Evolutionary conservation across 2,329 filamentous ascomycete genomes (phyloP).

Genomic region (Sordariomycetes sp.): DNA sequence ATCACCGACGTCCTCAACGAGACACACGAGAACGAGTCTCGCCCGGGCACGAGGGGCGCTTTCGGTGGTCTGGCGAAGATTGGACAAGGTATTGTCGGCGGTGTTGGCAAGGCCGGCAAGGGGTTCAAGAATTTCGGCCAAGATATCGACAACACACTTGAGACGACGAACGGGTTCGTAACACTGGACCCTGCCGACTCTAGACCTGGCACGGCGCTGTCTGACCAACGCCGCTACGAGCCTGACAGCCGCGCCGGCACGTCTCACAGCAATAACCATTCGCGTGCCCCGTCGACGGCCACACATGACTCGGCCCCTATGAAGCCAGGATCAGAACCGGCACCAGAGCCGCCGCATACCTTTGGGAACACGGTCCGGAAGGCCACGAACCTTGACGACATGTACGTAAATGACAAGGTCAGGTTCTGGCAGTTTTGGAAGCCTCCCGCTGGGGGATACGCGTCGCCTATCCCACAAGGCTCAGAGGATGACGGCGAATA

Average conservation of each 20-base stretch:
- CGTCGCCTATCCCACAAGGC: constrained; percentile 47
- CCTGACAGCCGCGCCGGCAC: neutral
- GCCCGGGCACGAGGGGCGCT: constrained; percentile 10
- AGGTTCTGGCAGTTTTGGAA: constrained; percentile 55
- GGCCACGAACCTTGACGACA: constrained; percentile 31
- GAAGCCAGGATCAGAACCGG: neutral
- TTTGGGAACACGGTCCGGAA: constrained; percentile 39
- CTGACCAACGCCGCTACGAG: neutral
- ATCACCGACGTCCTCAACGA: constrained; percentile 31
- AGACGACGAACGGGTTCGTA: constrained; percentile 41
- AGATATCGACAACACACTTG: constrained; percentile 37
- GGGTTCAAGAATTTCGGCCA: constrained; percentile 32
- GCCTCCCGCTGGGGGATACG: constrained; percentile 44
- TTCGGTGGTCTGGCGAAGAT: constrained; percentile 21
- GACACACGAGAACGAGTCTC: constrained; percentile 5
- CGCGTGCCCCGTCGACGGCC: neutral
- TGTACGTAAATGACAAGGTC: constrained; percentile 29
- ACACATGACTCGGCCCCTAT: neutral
- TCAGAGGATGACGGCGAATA: constrained; percentile 23
- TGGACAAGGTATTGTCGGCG: constrained; percentile 16
- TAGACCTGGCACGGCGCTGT: constrained; percentile 3
- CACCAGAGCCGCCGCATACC: neutral
- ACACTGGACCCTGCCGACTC: constrained; percentile 15
- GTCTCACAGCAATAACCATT: neutral
- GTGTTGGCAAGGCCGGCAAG: constrained; percentile 26